Conservation (phyloP, 768 basidiomycete genomes). For the Mycena capillaripes region DNA sequence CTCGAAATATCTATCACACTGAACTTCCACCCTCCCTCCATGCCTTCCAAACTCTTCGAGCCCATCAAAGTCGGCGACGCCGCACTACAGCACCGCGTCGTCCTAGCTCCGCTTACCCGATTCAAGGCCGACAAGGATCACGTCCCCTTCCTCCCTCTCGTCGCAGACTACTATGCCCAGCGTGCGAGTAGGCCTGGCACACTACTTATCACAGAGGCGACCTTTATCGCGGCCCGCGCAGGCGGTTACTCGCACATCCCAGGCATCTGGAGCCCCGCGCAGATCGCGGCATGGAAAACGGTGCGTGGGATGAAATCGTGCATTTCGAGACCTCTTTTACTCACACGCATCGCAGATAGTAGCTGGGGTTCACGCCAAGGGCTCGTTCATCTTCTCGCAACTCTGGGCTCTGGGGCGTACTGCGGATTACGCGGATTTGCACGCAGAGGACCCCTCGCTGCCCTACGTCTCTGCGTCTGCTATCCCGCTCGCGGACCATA, state of each 20-base stretch:
- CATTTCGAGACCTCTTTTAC: constrained; percentile 54
- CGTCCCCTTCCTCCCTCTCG: constrained; percentile 43
- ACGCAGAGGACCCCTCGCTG: constrained; percentile 45
- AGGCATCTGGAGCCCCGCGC: constrained; percentile 37
- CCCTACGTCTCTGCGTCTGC: constrained; percentile 43
- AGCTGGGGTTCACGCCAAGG: constrained; percentile 61
- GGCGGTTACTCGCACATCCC: constrained; percentile 40
- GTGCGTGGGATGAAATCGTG: constrained; percentile 18
- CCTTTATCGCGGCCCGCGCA: constrained; percentile 46
- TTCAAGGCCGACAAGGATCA: constrained; percentile 41
- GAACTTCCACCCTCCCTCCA: neutral
- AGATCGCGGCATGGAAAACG: constrained; percentile 38
- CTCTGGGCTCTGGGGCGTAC: constrained; percentile 59
- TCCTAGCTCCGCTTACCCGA: constrained; percentile 52
- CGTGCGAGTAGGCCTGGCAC: constrained; percentile 49
- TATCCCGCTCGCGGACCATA: neutral
- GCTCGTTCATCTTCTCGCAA: constrained; percentile 60
- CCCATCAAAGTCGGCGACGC: constrained; percentile 46
- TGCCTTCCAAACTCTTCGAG: constrained; percentile 42
- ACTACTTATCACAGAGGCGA: constrained; percentile 58
- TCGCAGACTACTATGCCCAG: constrained; percentile 46
- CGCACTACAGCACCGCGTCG: constrained; percentile 48
- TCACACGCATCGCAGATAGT: constrained; percentile 56
- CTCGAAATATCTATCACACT: too few species aligned
- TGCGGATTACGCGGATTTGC: constrained; percentile 36